These are phyloP conservation scores for Terfezia claveryi DNA, from an alignment of 495 filamentous ascomycete genomes.

Conservation along the genomic window DNA sequence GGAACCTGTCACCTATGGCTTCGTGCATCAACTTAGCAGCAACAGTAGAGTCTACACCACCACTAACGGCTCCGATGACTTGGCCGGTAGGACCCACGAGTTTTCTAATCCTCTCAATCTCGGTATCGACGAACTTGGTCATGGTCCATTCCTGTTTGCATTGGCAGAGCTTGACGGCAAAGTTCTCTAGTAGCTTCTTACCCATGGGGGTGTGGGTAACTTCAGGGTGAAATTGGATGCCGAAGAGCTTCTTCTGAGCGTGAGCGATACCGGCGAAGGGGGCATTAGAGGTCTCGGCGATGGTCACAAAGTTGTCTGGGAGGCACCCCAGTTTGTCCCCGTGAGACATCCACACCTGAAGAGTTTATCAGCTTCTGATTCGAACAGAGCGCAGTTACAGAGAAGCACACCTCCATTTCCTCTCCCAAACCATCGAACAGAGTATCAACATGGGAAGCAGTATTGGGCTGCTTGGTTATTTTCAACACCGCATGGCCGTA, in stretches of 20 bases:
- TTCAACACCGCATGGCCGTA: conserved; percentile 45
- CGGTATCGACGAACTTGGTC: conserved; percentile 54
- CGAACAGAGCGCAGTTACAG: neutral
- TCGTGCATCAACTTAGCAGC: conserved; percentile 68
- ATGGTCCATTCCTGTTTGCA: conserved; percentile 61
- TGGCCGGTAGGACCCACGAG: conserved; percentile 60
- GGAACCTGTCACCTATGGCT: conserved; percentile 69
- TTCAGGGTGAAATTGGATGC: conserved; percentile 78
- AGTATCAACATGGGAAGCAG: conserved; percentile 37
- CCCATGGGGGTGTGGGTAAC: conserved; percentile 50
- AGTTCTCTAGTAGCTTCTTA: conserved; percentile 48
- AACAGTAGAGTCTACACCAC: conserved; percentile 84
- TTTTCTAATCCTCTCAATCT: conserved; percentile 51
- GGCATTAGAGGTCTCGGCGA: conserved; percentile 55
- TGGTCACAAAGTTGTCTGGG: conserved; percentile 44
- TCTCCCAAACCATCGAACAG: conserved; percentile 51
- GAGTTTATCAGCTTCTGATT: neutral
- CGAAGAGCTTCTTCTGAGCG: conserved; percentile 40
- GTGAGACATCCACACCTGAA: conserved; percentile 59
- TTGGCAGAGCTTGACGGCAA: conserved; percentile 57
- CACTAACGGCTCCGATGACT: conserved; percentile 67
- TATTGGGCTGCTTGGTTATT: conserved; percentile 27
- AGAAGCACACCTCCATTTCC: conserved; percentile 25
- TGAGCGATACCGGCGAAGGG: conserved; percentile 68
- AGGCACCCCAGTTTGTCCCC: conserved; percentile 58